A percentile compares a stretch with the other conserved stretches of the same genome.
Conservation (phyloP, 1,284 basidiomycete species). For the Ceratobasidium sp. region DNA sequence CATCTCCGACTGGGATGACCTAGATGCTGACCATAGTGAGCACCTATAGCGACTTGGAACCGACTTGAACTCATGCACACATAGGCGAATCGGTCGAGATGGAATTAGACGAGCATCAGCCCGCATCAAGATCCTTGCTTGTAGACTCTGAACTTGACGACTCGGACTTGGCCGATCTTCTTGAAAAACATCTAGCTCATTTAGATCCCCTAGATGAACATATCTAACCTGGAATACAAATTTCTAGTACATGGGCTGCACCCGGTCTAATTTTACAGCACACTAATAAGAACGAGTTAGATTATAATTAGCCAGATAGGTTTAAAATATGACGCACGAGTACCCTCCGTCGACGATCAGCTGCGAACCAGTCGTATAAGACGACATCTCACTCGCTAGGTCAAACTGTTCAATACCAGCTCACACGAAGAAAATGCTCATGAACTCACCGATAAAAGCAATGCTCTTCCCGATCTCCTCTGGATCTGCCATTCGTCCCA, state of each 20-base stretch:
- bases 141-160: constrained; percentile 9
- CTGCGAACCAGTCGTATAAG: constrained; percentile 32
- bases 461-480: constrained; percentile 29
- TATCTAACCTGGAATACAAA: background rate
- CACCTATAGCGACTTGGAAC: background rate
- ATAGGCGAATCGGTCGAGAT: background rate
- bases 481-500: constrained; percentile 22
- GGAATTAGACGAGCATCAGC: background rate
- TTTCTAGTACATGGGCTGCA: background rate
- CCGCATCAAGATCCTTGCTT: background rate
- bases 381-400: constrained; percentile 28
- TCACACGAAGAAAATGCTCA: background rate
- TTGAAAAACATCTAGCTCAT: constrained; percentile 1
- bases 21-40: background rate
- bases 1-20: constrained; percentile 26
- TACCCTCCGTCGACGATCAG: constrained; percentile 28
- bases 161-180: constrained; percentile 15
- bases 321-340: constrained; percentile 1
- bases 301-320: background rate
- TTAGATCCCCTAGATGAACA: constrained; percentile 5
- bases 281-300: background rate
- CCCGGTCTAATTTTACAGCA: background rate
- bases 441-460: constrained; percentile 19
- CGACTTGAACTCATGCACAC: background rate
- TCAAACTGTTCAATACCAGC: background rate